Base-by-base conservation (phyloP, 2,329 filamentous ascomycete genomes). In the Fusarium sp. region DNA sequence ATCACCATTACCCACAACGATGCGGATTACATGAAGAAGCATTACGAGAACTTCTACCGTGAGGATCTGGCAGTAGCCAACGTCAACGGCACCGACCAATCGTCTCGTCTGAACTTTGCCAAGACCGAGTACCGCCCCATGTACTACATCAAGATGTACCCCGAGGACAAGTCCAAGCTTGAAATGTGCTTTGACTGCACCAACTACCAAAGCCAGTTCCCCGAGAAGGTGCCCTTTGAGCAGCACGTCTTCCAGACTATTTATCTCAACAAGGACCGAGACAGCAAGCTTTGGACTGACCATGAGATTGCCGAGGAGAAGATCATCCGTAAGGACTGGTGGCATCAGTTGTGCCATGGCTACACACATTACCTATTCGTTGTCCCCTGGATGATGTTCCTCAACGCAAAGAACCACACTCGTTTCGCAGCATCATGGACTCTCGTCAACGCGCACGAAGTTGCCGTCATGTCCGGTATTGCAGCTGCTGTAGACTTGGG, bases 161-260 rank as follows among this genome's bases (percentile, higher is more conserved):
- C 64, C 0, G 47, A 67, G 21, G 64, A 67, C 9, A 65, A 67
- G 57, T 48, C 57, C 3, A 67, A 67, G 20, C 48, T 67, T 2
- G 64, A 67, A 28, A 67, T 67, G 64, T 67, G 64, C 23, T 67
- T 67, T 2, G 62, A 67, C 6, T 67, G 62, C 7, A 67, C 64
- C 6, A 67, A 67, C 3, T 67, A 67, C 6, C 64, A 67, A n/a
- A 67, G 64, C 19, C 64, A 67, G 38, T 67, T 67, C 1, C 64
- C 64, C 0, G 64, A 67, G 19, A 67, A 67, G n/a, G 64, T 67
- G 1, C 64, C 64, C 0, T 67, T 67, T 2, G 66, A 69, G 3
- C 66, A 65, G 5, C 77, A 79, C 46, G 77, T 84, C 7, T 75
- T 85, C 15, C 77, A 81, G 48, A 79, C 86, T 1, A 89, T 89